Evolutionary conservation across 2,329 filamentous ascomycete species (phyloP).

Genomic region (Trichoderma sp.): DNA sequence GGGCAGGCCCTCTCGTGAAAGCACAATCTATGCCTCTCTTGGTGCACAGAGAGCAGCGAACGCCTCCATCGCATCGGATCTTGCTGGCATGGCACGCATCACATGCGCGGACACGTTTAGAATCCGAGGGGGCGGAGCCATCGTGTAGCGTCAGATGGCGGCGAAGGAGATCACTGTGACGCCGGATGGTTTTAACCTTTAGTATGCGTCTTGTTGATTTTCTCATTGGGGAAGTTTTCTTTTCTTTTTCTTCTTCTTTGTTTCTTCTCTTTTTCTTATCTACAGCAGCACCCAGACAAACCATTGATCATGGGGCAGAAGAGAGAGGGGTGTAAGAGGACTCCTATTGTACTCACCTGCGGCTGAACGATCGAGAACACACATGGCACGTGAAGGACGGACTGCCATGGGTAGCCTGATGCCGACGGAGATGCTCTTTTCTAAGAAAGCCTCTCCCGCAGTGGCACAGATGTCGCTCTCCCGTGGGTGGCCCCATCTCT

Average conservation of each 20-base stretch:
- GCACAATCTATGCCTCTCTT: slow-evolving; percentile 43
- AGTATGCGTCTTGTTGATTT: slow-evolving; percentile 9
- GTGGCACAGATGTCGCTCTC: slow-evolving; percentile 38
- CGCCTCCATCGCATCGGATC: slow-evolving; percentile 46
- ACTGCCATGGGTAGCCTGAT: slow-evolving; percentile 42
- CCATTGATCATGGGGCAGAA: background rate
- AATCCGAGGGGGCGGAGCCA: slow-evolving; percentile 32
- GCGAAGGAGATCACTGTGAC: slow-evolving; percentile 39
- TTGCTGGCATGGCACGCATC: slow-evolving; percentile 48
- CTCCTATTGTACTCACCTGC: slow-evolving; percentile 36
- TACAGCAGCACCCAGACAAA: background rate
- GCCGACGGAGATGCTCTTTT: slow-evolving; percentile 43
- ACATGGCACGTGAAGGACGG: slow-evolving; percentile 38
- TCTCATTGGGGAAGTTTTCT: background rate
- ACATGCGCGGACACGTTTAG: slow-evolving; percentile 43
- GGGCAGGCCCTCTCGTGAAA: slow-evolving; percentile 24
- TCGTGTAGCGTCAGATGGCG: slow-evolving; percentile 42
- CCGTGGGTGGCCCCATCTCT: slow-evolving; percentile 20
- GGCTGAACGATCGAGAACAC: slow-evolving; percentile 43
- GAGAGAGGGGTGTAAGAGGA: background rate
- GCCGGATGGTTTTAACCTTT: background rate
- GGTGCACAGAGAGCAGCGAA: slow-evolving; percentile 41
- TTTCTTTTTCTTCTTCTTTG: background rate
- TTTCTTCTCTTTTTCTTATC: background rate
- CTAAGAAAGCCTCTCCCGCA: slow-evolving; percentile 44